Percentiles rank a stretch among this genome's conserved stretches.
These are phyloP conservation scores for Fusarium fracticaudum DNA, from an alignment of 2,329 filamentous ascomycete species.

Conservation along the genomic window DNA sequence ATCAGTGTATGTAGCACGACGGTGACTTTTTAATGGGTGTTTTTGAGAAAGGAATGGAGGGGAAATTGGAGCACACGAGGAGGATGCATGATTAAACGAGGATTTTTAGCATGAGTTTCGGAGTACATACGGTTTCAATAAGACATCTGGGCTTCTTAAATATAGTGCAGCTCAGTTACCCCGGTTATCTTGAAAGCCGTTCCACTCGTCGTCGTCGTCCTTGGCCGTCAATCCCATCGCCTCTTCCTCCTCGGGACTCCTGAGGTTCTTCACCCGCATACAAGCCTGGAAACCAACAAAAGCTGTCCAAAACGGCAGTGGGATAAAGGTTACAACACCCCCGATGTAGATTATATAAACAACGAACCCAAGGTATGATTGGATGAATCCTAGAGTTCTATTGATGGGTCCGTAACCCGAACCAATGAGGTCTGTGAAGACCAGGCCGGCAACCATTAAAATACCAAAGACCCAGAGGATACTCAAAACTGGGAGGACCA, in stretches of 20 bases:
- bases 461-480: conserved; percentile 23
- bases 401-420: conserved; percentile 4
- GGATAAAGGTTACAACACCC: background rate
- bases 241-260: conserved; percentile 17
- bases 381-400: background rate
- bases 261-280: conserved; percentile 18
- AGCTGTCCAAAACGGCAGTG: conserved; percentile 26
- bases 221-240: conserved; percentile 10
- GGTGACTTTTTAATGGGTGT: background rate
- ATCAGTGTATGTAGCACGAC: conserved; percentile 24
- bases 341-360: background rate
- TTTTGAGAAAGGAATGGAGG: background rate
- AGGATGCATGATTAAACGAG: conserved; percentile 10
- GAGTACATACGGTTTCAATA: conserved; percentile 10
- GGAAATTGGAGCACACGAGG: background rate
- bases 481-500: conserved; percentile 27
- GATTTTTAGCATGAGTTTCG: conserved; percentile 7
- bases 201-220: conserved; percentile 10
- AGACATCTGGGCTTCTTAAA: background rate
- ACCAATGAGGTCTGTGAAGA: conserved; percentile 10
- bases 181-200: conserved; percentile 18
- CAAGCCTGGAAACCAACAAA: conserved; percentile 21
- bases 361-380: background rate
- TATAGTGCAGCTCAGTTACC: background rate
- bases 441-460: background rate